Evolutionary conservation across 2,329 filamentous ascomycete genomes (phyloP).

Genomic region (Neonectria magnoliae): DNA sequence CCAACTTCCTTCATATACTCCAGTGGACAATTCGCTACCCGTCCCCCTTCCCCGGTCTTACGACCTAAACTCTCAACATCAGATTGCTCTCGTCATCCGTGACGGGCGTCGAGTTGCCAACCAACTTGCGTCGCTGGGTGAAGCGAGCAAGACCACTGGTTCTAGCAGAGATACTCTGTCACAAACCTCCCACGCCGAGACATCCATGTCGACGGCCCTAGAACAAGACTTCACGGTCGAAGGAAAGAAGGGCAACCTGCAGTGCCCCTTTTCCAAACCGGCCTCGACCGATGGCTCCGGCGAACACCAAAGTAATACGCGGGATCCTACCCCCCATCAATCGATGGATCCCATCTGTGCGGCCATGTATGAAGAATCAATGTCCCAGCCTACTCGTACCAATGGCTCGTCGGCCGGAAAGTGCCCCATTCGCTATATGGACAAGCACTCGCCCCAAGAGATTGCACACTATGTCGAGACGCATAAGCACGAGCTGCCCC

Average conservation of each 20-base stretch:
- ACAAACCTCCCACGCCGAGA: slow-evolving; percentile 56
- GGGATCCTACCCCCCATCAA: slow-evolving; percentile 58
- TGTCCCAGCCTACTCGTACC: slow-evolving; percentile 60
- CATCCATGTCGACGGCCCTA: slow-evolving; percentile 72
- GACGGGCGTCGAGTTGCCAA: slow-evolving; percentile 70
- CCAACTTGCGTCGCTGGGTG: slow-evolving; percentile 59
- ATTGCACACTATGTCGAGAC: slow-evolving; percentile 93
- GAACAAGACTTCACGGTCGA: slow-evolving; percentile 92
- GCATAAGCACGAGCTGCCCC: slow-evolving; percentile 93
- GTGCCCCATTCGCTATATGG: slow-evolving; percentile 92
- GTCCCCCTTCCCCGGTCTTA: slow-evolving; percentile 66
- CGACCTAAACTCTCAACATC: slow-evolving; percentile 55
- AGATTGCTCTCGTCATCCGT: slow-evolving; percentile 70
- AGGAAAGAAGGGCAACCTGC: slow-evolving; percentile 80
- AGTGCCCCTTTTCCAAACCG: slow-evolving; percentile 78
- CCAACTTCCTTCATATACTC: slow-evolving; percentile 67
- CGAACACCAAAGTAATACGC: slow-evolving; percentile 39
- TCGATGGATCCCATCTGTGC: slow-evolving; percentile 70
- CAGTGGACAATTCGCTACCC: slow-evolving; percentile 58
- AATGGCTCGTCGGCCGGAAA: slow-evolving; percentile 67
- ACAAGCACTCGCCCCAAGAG: slow-evolving; percentile 92
- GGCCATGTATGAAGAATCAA: slow-evolving; percentile 69
- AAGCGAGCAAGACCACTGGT: slow-evolving; percentile 61
- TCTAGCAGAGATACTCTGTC: slow-evolving; percentile 61
- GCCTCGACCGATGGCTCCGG: slow-evolving; percentile 45